Base-by-base conservation (phyloP, 2,329 filamentous ascomycete species). In the Diaporthe australafricana region DNA sequence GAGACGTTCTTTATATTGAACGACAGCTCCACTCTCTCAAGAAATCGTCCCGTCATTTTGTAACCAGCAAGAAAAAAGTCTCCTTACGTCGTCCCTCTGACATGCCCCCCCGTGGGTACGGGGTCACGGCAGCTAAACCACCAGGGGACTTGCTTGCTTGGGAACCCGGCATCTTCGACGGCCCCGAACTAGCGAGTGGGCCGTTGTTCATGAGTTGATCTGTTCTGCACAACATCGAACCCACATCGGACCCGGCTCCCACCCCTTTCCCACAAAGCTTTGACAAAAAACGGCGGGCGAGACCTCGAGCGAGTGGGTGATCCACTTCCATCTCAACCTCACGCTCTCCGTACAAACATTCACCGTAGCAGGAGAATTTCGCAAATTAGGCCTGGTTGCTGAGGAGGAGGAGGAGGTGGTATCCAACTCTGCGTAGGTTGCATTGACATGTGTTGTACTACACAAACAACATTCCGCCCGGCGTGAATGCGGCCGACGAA, bases 151-250 rank as follows among this genome's bases (percentile, higher is more conserved):
- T 22, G 17, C 57, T 16, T 48, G 57, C 30, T 27, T 63, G 40
- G 57, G 57, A 25, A 17, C 40, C 57, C 57, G 40, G 57, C 27
- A 20, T 35, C 42, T 63, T 48, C 27, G 48, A 14, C 57, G 57
- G 57, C 38, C 40, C 57, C 40, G 57, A 63, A 60, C 2, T 45
- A 16, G 25, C 38, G 17, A 62, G 57, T 47, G 57, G 57, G 38
- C 17, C 56, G 25, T 35, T 17, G 12, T 32, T 63, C 42, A 47
- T n/a, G 57, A 47, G 47, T 63, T n/a, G 57, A 63, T 63, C 17
- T 16, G 45, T 32, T 16, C 42, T 63, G 57, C 57, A 63, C 20
- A n/a, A 63, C 40, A 63, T 48, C 27, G 27, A 35, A 48, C 22
- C 25, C 40, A 22, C 57, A n/a, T 16, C 5, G 25, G 9, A 8